A percentile compares a stretch with the other conserved stretches of the same genome.
Conservation (phyloP, 2,329 filamentous ascomycete genomes). For the Aspergillus piperis region DNA sequence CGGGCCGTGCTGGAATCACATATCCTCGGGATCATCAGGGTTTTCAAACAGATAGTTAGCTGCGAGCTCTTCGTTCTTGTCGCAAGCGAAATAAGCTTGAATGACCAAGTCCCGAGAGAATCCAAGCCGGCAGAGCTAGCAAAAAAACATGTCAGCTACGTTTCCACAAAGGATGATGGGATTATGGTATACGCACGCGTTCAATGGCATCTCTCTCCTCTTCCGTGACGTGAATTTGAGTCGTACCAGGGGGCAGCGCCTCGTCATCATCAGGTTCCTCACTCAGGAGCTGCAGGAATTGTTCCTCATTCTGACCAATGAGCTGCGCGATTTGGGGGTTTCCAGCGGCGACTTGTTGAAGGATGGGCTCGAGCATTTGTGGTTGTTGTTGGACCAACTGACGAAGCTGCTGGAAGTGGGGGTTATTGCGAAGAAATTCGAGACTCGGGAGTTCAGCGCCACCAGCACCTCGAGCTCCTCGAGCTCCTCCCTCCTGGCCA, state of each 20-base stretch:
- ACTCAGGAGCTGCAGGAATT: slow-evolving; percentile 85
- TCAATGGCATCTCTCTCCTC: slow-evolving; percentile 98
- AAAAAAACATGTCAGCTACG: slow-evolving; percentile 20
- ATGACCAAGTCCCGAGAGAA: slow-evolving; percentile 93
- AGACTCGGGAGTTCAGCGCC: slow-evolving; percentile 71
- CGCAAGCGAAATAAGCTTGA: slow-evolving; percentile 97
- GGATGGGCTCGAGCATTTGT: slow-evolving; percentile 96
- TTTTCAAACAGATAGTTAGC: slow-evolving; percentile 99
- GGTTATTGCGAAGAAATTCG: slow-evolving; percentile 91
- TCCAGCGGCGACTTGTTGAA: slow-evolving; percentile 91
- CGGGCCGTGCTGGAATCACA: slow-evolving; percentile 20
- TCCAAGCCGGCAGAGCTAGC: slow-evolving; percentile 82
- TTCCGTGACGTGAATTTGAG: slow-evolving; percentile 87
- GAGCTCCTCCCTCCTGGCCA: slow-evolving; percentile 43
- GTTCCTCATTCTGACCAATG: slow-evolving; percentile 87
- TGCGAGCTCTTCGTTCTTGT: slow-evolving; percentile 98
- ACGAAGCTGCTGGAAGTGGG: slow-evolving; percentile 95
- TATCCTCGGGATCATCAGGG: slow-evolving; percentile 72
- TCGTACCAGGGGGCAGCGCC: slow-evolving; percentile 77
- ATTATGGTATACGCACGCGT: slow-evolving; percentile 61
- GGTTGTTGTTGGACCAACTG: slow-evolving; percentile 97
- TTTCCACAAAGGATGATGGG: slow-evolving; percentile 2
- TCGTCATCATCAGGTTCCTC: slow-evolving; percentile 73
- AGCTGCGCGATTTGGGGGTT: slow-evolving; percentile 93
- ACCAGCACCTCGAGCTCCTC: slow-evolving; percentile 43